Evolutionary conservation across 495 filamentous ascomycete species (phyloP).

Genomic region (Aeminium ludgeri): DNA sequence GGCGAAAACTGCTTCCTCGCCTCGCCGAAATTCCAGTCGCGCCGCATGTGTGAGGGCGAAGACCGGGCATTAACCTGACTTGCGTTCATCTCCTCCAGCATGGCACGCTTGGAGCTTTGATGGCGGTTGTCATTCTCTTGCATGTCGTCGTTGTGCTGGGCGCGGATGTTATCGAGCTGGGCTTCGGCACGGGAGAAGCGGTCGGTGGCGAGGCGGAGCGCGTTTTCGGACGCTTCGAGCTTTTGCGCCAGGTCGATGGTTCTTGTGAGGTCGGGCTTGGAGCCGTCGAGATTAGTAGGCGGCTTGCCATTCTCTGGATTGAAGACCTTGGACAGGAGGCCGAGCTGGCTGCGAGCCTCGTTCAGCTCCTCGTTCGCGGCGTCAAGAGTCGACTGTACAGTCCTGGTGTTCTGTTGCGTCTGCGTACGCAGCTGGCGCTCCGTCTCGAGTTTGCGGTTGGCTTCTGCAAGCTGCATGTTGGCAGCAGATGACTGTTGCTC

Average conservation of each 20-base stretch:
- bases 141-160: constrained; percentile 53
- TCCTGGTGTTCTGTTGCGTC: constrained; percentile 69
- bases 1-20: constrained; percentile 35
- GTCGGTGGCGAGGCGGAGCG: constrained; percentile 70
- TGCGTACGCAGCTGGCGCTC: constrained; percentile 75
- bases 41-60: constrained; percentile 59
- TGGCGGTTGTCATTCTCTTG: constrained; percentile 55
- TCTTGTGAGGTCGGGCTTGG: constrained; percentile 33
- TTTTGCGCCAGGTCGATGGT: constrained; percentile 76
- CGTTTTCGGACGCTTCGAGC: constrained; percentile 74
- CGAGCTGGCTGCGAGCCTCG: constrained; percentile 61
- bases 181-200: constrained; percentile 68
- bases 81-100: constrained; percentile 74
- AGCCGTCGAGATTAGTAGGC: constrained; percentile 43
- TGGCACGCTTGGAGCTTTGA: constrained; percentile 50
- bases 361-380: constrained; percentile 59
- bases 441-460: constrained; percentile 75
- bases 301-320: constrained; percentile 54
- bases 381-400: constrained; percentile 62
- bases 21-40: constrained; percentile 40
- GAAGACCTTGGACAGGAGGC: constrained; percentile 69
- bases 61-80: constrained; percentile 63
- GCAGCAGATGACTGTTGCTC: constrained; percentile 77
- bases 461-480: constrained; percentile 71
- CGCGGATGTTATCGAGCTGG: constrained; percentile 63